phyloP scores from a whole-genome alignment of 257 asterid genomes.

The Eucommia ulmoides region DNA sequence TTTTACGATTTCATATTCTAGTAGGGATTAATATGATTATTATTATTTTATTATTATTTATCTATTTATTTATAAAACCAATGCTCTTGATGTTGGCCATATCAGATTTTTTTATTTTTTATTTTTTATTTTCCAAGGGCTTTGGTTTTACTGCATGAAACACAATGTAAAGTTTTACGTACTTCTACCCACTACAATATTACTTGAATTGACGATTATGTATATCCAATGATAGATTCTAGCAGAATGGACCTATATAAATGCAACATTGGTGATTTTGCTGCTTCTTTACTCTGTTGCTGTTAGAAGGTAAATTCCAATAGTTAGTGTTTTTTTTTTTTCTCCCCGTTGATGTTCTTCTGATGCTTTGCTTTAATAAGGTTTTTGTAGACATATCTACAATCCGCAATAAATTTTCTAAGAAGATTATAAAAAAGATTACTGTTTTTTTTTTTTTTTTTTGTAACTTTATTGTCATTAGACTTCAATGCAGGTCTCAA shows the following conservation, averaged over 20 bases:
- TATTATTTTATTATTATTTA: too few species aligned
- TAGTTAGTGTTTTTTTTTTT: neutral
- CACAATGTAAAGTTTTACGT: conserved; percentile 7
- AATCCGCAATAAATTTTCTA: conserved; percentile 5
- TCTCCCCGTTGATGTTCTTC: neutral
- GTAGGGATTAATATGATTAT: too few species aligned
- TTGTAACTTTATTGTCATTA: conserved; percentile 19
- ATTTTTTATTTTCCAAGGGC: neutral
- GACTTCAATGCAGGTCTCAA: conserved; percentile 50
- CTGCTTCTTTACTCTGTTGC: conserved; percentile 29
- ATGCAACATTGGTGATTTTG: conserved; percentile 27
- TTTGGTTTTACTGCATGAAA: conserved; percentile 6
- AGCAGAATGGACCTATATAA: conserved; percentile 55
- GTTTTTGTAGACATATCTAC: neutral
- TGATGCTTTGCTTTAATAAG: neutral
- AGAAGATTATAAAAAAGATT: too few species aligned
- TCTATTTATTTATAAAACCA: neutral
- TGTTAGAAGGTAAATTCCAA: conserved; percentile 37
- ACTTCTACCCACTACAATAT: conserved; percentile 4
- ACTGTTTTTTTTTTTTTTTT: too few species aligned
- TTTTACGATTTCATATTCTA: neutral
- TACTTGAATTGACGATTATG: too few species aligned
- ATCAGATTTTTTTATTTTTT: too few species aligned
- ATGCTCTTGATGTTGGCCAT: neutral
- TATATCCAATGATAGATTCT: conserved; percentile 44